phyloP scores from a whole-genome alignment of 202 grass and related monocot genomes.

The Panicum hallii region DNA sequence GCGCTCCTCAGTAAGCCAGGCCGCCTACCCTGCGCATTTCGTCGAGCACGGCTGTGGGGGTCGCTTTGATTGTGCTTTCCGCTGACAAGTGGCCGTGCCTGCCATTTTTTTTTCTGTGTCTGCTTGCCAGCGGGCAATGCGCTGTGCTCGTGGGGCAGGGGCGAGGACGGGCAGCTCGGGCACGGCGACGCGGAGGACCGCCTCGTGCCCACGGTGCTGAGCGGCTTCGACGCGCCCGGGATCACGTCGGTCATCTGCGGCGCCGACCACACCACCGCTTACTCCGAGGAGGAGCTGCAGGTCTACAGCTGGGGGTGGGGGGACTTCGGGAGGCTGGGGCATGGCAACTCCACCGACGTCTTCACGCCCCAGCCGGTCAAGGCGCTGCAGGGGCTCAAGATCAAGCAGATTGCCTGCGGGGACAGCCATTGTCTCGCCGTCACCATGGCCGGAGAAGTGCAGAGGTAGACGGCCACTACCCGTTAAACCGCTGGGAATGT shows the following conservation, averaged over 20 bases:
- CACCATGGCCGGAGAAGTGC: constrained; percentile 83
- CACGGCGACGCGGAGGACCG: constrained; percentile 96
- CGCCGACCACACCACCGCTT: constrained; percentile 96
- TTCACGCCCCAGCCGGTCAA: constrained; percentile 94
- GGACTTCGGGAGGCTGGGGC: constrained; percentile 92
- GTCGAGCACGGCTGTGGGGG: background rate
- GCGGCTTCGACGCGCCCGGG: constrained; percentile 62
- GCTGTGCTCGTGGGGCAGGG: constrained; percentile 97
- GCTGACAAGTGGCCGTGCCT: constrained; percentile 9
- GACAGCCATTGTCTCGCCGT: constrained; percentile 97
- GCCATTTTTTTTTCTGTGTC: background rate
- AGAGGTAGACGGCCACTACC: constrained; percentile 52
- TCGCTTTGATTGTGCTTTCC: background rate
- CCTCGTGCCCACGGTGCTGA: constrained; percentile 81
- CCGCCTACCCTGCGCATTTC: background rate
- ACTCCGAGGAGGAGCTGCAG: constrained; percentile 75
- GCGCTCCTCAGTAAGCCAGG: constrained; percentile 78
- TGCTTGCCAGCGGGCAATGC: constrained; percentile 71
- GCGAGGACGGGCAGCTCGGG: constrained; percentile 96
- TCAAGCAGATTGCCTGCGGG: constrained; percentile 97
- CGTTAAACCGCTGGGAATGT: background rate
- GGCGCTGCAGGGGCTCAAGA: constrained; percentile 85
- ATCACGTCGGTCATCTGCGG: constrained; percentile 88
- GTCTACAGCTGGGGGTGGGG: constrained; percentile 99
- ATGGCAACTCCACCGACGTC: constrained; percentile 95